Percentiles rank a stretch among this genome's conserved stretches.
Conservation (phyloP, 768 basidiomycete genomes). For the Boletus bicolor region DNA sequence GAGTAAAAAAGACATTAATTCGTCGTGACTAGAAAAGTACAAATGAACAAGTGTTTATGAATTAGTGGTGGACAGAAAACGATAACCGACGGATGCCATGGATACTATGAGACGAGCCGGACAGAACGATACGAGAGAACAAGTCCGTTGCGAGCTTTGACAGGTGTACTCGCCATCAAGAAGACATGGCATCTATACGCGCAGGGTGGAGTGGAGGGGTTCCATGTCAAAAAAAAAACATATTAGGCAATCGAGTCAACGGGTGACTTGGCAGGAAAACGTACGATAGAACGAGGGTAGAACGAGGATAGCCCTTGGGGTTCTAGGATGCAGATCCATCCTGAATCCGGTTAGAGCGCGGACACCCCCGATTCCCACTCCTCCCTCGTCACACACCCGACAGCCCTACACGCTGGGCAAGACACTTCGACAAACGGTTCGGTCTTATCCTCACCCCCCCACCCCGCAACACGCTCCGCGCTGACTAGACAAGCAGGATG, state of each 20-base stretch:
- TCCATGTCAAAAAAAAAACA: neutral
- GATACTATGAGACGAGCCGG: conserved; percentile 8
- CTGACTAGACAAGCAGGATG: conserved; percentile 70
- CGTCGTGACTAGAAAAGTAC: conserved; percentile 12
- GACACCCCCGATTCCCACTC: conserved; percentile 58
- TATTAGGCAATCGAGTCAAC: neutral
- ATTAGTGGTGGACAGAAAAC: neutral
- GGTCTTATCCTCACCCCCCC: conserved; percentile 47
- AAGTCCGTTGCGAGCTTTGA: neutral
- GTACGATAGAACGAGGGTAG: neutral
- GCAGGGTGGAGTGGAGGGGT: neutral
- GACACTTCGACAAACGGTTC: conserved; percentile 56
- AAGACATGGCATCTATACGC: conserved; percentile 5
- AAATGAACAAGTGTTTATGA: conserved; percentile 4
- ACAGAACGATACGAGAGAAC: neutral
- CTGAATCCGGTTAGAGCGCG: conserved; percentile 22
- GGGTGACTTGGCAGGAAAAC: neutral
- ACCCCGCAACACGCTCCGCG: conserved; percentile 62
- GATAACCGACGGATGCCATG: conserved; percentile 17
- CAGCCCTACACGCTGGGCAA: conserved; percentile 67
- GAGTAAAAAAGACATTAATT: neutral
- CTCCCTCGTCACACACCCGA: conserved; percentile 53
- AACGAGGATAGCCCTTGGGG: neutral
- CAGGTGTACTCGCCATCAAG: neutral
- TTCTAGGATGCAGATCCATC: neutral